Base-by-base conservation (phyloP, 768 basidiomycete species). In the Antrodiella citrinella region DNA sequence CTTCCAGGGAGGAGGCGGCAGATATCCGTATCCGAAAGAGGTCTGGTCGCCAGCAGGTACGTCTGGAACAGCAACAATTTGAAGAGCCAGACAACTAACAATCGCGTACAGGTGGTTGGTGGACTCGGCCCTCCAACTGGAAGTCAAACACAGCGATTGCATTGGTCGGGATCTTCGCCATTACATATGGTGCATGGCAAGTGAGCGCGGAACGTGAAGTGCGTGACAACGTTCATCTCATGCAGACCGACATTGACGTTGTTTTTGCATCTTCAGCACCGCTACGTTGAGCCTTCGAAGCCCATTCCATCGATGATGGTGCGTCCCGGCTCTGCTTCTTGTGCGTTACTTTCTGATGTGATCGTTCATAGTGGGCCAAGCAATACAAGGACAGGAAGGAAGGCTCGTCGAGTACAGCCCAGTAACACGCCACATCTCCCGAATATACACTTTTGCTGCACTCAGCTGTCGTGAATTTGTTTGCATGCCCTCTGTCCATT, bases 41-140 rank as follows among this genome's bases (percentile, higher is more conserved):
- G 93, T 96, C 49, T 97, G 91, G 91, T 86, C 91, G 20, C 93
- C 94, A 62, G 76, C 92, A 57, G 91, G 91, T 90, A 48, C 54
- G 67, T 69, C 18, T n/a, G n/a, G 26, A 48, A n/a, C 30, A n/a
- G 19, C 35, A 41, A 39, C 40, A 26, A 44, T 38, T 15, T 21
- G 49, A 43, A 49, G 44, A 5, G 3, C 47, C 45, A n/a, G 26
- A 26, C 50, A 21, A n/a, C n/a, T 3, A 39, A 51, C 38, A 39
- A 44, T 43, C 47, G 26, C 42, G 46, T 25, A 13, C 57, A 91
- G 91, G 93, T 71, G 93, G 93, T 60, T 97, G 93, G 93, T 97
- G 93, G 93, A 80, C 82, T 26, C 80, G 90, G 18, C 93, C 93
- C 4, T 72, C 80, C 20, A 95, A 93, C 70, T 96, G 93, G 93